Evolutionary conservation across 2,329 filamentous ascomycete genomes (phyloP).

Genomic region (Fonsecaea multimorphosa): DNA sequence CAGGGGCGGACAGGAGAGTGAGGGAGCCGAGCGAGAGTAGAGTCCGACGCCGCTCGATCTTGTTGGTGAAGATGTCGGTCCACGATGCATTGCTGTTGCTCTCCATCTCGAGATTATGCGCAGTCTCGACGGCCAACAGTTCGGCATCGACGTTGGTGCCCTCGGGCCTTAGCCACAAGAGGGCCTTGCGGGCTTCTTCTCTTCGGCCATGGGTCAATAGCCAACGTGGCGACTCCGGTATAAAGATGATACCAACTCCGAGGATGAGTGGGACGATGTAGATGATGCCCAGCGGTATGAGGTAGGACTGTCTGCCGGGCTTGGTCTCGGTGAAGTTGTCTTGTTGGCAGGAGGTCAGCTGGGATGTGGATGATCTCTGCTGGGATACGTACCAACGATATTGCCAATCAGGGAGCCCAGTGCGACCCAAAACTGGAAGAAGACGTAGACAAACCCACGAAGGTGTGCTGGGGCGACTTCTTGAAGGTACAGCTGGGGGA

Average conservation of each 20-base stretch:
- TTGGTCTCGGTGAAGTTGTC: constrained; percentile 27
- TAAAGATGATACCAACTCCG: constrained; percentile 18
- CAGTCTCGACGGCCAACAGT: constrained; percentile 4
- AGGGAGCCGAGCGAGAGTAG: constrained; percentile 56
- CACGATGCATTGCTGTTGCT: constrained; percentile 6
- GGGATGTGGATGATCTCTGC: not conserved
- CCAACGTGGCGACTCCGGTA: constrained; percentile 57
- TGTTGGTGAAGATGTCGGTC: constrained; percentile 56
- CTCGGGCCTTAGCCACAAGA: constrained; percentile 40
- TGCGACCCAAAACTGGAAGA: constrained; percentile 42
- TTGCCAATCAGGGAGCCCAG: constrained; percentile 43
- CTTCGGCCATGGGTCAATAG: constrained; percentile 62
- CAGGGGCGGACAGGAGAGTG: constrained; percentile 37
- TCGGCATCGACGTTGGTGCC: constrained; percentile 12
- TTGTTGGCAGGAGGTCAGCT: constrained; percentile 1
- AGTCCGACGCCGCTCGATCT: constrained; percentile 59
- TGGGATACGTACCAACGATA: constrained; percentile 3
- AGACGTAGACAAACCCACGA: constrained; percentile 54
- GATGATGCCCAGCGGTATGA: constrained; percentile 28
- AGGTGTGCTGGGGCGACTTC: constrained; percentile 57
- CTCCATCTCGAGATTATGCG: constrained; percentile 9
- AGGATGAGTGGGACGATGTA: constrained; percentile 24
- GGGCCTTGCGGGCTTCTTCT: constrained; percentile 56
- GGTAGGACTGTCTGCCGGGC: constrained; percentile 23
- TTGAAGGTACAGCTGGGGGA: constrained; percentile 56